Evolutionary conservation across 352 stramenopile genomes (phyloP).

Genomic region (Pythium rhizo-oryzae): DNA sequence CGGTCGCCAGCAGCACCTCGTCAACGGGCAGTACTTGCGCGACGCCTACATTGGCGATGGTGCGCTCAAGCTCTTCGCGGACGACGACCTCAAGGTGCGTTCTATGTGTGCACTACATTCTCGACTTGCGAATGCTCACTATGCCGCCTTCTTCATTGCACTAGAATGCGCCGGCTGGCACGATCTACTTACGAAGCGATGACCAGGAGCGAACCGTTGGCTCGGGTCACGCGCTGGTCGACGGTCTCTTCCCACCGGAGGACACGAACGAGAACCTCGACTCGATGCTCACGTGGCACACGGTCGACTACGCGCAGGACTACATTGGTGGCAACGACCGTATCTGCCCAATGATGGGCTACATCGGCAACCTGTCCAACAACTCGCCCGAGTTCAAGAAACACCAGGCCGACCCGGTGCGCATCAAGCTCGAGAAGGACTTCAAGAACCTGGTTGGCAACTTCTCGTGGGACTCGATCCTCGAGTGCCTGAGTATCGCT

Average conservation of each 20-base stretch:
- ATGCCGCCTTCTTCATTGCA: neutral
- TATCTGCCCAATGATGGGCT: constrained; percentile 77
- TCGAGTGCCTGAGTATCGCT: constrained; percentile 83
- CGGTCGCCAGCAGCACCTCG: constrained; percentile 80
- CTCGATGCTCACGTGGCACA: constrained; percentile 76
- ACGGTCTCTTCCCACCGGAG: constrained; percentile 77
- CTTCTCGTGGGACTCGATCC: constrained; percentile 75
- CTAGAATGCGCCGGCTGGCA: constrained; percentile 19
- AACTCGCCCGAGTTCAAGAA: constrained; percentile 55
- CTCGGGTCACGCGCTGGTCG: constrained; percentile 80
- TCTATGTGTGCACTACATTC: neutral
- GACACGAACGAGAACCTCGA: constrained; percentile 47
- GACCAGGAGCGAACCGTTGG: constrained; percentile 84
- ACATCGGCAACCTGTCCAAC: constrained; percentile 65
- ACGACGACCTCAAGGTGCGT: constrained; percentile 65
- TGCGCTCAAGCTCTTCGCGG: constrained; percentile 68
- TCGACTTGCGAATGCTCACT: neutral
- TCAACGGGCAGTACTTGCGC: constrained; percentile 65
- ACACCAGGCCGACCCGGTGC: constrained; percentile 49
- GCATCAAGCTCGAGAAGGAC: constrained; percentile 52
- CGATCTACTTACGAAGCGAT: constrained; percentile 84
- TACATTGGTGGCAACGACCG: constrained; percentile 82
- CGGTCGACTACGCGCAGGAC: constrained; percentile 74
- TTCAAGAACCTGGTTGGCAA: constrained; percentile 72
- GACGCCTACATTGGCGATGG: constrained; percentile 78